Evolutionary conservation across 2,329 filamentous ascomycete genomes (phyloP).

Genomic region (Phaeoacremonium minimum): DNA sequence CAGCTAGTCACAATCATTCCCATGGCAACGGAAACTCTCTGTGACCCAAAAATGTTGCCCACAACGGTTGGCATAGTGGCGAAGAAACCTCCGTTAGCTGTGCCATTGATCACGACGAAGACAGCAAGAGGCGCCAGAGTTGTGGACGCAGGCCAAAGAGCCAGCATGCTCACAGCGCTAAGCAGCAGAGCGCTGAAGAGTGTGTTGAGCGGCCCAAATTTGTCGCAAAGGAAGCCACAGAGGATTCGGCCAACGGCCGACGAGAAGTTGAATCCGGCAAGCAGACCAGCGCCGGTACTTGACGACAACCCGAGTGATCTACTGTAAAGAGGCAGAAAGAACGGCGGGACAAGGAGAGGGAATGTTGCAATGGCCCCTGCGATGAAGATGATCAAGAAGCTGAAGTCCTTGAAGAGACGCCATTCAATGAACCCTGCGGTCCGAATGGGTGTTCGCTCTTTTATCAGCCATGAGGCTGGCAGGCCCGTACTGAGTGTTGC

Average conservation of each 20-base stretch:
- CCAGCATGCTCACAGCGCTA: slow-evolving; percentile 53
- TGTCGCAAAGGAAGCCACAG: slow-evolving; percentile 50
- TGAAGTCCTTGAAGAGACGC: slow-evolving; percentile 45
- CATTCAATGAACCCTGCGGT: slow-evolving; percentile 42
- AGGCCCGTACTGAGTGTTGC: slow-evolving; percentile 47
- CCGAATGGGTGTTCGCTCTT: slow-evolving; percentile 36
- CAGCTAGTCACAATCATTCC: slow-evolving; percentile 59
- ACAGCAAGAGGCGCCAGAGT: slow-evolving; percentile 47
- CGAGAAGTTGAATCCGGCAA: slow-evolving; percentile 58
- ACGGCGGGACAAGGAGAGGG: slow-evolving; percentile 56
- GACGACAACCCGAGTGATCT: slow-evolving; percentile 49
- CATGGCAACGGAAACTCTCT: slow-evolving; percentile 51
- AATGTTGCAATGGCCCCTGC: slow-evolving; percentile 54
- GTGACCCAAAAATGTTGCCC: slow-evolving; percentile 53
- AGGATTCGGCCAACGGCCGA: slow-evolving; percentile 53
- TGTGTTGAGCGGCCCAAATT: slow-evolving; percentile 50
- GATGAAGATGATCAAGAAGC: slow-evolving; percentile 48
- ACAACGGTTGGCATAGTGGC: slow-evolving; percentile 60
- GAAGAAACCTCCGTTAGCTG: slow-evolving; percentile 60
- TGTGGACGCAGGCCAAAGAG: slow-evolving; percentile 56
- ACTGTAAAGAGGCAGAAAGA: slow-evolving; percentile 55
- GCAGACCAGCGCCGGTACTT: slow-evolving; percentile 47
- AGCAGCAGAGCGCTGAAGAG: slow-evolving; percentile 45
- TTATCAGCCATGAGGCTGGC: slow-evolving; percentile 50
- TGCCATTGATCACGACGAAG: slow-evolving; percentile 57